Base-by-base conservation (phyloP, 2,329 filamentous ascomycete genomes). In the Paecilomyces niveus region DNA sequence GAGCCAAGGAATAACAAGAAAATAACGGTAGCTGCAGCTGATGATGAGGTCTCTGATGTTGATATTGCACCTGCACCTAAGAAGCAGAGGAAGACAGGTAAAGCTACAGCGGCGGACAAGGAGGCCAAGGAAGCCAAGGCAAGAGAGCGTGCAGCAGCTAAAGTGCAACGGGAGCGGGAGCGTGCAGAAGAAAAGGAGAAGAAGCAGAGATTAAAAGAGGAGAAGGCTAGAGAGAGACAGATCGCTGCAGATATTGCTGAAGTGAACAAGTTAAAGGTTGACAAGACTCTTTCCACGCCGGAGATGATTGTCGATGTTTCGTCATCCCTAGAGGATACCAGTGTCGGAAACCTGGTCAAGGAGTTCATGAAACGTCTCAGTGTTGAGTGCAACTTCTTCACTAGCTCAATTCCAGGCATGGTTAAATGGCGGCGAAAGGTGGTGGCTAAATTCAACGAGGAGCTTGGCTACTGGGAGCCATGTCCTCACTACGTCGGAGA, bases 291-390 rank as follows among this genome's bases (percentile, higher is more conserved):
- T 0, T 88, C 89, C 0, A 83, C 85, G 0, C 82, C 82, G 0
- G 89, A 94, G 70, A 93, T 94, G 89, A 86, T 93, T 55, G 80
- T 91, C 1, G 84, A 90, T 64, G 76, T 93, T 24, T 83, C 89
- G 0, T 72, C 74, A 0, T 81, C 80, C 1, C 74, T 93, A 1
- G 73, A 81, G 22, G 72, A 69, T 9, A 70, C 78, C 0, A 74
- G 70, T 35, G 65, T 80, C 8, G 77, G 75, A 1, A 77, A 73
- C 33, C 77, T 80, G 58, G 68, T 75, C 11, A 60, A 72, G 15
- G 74, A 78, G 62, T 74, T 72, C 56, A 74, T 80, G 72, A 71
- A 71, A 52, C 70, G 71, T 3, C 62, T 78, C 9, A 71, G 70
- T 9, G 78, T 79, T 7, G 71, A 79, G 51, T 66, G 74, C 13